A percentile compares a stretch with the other conserved stretches of the same genome.
Evolutionary conservation across 2,329 filamentous ascomycete genomes (phyloP).

Genomic region (Chaetomiaceae sp.): DNA sequence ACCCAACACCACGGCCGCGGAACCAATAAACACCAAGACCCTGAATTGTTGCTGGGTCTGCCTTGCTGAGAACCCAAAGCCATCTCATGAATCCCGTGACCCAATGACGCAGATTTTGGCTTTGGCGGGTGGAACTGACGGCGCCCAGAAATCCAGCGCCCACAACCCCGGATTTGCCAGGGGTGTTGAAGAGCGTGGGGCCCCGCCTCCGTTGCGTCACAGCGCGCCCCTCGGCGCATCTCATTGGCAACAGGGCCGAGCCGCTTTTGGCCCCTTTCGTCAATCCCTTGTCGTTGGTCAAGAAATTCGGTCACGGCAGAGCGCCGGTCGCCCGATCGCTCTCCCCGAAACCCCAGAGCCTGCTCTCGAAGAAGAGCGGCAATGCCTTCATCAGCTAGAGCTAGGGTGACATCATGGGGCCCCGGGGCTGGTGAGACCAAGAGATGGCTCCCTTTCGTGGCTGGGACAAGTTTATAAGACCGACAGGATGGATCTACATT

Average conservation of each 20-base stretch:
- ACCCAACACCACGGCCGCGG: too few relatives aligned
- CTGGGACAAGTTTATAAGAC: background rate
- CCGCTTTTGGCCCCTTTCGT: background rate
- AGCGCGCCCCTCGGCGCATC: slow-evolving; percentile 4
- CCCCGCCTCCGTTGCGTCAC: slow-evolving; percentile 6
- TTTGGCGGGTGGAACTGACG: background rate
- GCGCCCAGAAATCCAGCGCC: background rate
- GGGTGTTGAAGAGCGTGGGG: background rate
- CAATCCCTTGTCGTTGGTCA: too few relatives aligned
- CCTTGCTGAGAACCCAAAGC: background rate
- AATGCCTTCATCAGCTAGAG: background rate
- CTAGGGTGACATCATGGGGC: slow-evolving; percentile 9
- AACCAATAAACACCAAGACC: too few relatives aligned
- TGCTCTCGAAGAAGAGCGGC: background rate
- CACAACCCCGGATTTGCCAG: background rate
- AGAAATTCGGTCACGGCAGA: too few relatives aligned
- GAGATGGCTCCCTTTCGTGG: background rate
- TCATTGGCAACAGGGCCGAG: background rate
- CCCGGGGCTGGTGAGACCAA: too few relatives aligned
- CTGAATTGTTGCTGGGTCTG: too few relatives aligned
- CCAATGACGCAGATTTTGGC: slow-evolving; percentile 1
- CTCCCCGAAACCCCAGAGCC: background rate
- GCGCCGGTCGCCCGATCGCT: background rate
- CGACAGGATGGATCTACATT: background rate
- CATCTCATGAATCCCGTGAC: background rate